Evolutionary conservation across 2,329 filamentous ascomycete genomes (phyloP), one percentile per base, ranked within the genome.

Genomic region (Arthrobotrys sphaeroides): DNA sequence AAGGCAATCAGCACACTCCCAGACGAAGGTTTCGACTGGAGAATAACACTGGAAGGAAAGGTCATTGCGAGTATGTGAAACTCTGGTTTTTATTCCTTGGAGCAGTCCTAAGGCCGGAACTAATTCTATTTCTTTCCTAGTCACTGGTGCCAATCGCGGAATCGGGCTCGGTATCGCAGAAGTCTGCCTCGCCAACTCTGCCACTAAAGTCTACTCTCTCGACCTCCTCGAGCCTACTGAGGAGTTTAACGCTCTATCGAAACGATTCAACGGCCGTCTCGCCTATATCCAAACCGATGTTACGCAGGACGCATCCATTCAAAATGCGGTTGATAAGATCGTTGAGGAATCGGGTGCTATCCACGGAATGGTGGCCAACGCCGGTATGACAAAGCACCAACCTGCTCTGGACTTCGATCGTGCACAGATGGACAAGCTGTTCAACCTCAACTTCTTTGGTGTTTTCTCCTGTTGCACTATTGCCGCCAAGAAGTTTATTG

Each of bases 151-250:
- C 43, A 84, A 84, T 79, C 82, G 83, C 77, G 82, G 84, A 62
- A 85, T 85, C 47, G 84, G 84, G 6, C 81, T 85, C 3, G 84
- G 84, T 16, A 83, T 85, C 47, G 84, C 84, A 20, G 83, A 85
- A 77, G 83, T 84, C 49, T 85, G 84, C 77, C 81, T 86, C 7
- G 83, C 82, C 77, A 85, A 85, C 78, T 80, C 79, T 2, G 84
- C 84, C 18, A 81, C 80, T 33, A 77, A 73, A 33, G 81, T 84
- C 49, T 84, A 83, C 80, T 83, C 82, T 10, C 80, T 85, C 38
- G 84, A 85, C 78, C 80, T 84, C 47, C 80, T 81, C 60, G 80
- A 81, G 22, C 81, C 82, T 0, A 79, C 79, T 16, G 79, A 80
- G n/a, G 81, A 83, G 13, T 82, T 82, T 62, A 42, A 36, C 5